These are phyloP conservation scores for Pleurotus pulmonarius DNA, from an alignment of 768 basidiomycete species.

Conservation along the genomic window DNA sequence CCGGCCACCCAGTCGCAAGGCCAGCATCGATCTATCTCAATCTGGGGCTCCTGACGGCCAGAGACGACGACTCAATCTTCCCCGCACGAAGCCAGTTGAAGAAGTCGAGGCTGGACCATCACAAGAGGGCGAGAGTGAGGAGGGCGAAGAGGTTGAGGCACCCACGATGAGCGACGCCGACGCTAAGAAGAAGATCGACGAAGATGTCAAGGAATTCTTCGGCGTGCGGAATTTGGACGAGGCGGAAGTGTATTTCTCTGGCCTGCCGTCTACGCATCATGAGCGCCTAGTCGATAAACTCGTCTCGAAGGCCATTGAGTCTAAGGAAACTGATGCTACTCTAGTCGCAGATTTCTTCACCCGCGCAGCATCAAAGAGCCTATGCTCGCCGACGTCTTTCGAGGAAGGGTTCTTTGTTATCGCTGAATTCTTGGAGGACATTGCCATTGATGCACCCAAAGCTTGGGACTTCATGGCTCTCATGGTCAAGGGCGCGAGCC, in stretches of 20 bases:
- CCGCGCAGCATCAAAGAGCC: constrained; percentile 53
- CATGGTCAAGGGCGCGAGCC: constrained; percentile 68
- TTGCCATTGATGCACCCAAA: constrained; percentile 86
- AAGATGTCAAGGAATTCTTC: constrained; percentile 65
- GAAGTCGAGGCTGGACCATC: constrained; percentile 34
- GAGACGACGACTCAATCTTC: constrained; percentile 69
- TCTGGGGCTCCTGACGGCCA: constrained; percentile 47
- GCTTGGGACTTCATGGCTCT: constrained; percentile 74
- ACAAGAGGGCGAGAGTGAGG: constrained; percentile 46
- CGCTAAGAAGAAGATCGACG: constrained; percentile 71
- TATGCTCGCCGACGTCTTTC: constrained; percentile 58
- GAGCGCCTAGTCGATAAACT: constrained; percentile 71
- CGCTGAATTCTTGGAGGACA: constrained; percentile 81
- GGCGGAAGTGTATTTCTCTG: constrained; percentile 82
- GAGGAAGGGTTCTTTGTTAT: constrained; percentile 70
- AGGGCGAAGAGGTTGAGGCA: constrained; percentile 34
- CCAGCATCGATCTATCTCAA: constrained; percentile 46
- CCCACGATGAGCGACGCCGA: constrained; percentile 61
- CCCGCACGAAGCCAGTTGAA: constrained; percentile 70
- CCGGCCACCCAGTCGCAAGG: constrained; percentile 47
- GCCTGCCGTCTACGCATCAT: constrained; percentile 63
- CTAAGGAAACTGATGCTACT: constrained; percentile 76
- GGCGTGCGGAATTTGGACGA: constrained; percentile 83
- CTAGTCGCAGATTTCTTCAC: constrained; percentile 76
- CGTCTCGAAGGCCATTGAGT: constrained; percentile 69